Evolutionary conservation across 139 green algal genomes (phyloP), one percentile per base, ranked within the genome.

Genomic region (Ettlia oleoabundans): DNA sequence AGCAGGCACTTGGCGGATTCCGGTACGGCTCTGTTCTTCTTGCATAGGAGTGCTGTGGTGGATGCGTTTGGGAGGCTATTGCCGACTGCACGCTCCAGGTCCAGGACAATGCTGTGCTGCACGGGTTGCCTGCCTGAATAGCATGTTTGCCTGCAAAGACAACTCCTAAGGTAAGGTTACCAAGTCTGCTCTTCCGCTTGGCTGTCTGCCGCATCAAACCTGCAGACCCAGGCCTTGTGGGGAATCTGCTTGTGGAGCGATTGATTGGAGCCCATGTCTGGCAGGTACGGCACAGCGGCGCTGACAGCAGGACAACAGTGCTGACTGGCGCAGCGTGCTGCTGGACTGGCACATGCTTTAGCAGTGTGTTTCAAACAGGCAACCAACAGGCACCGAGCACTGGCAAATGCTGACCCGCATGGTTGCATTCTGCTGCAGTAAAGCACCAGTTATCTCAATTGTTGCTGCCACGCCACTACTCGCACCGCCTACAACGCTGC

Each of bases 171-270:
- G n/a, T n/a, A n/a, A n/a, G n/a, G n/a, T n/a, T n/a, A n/a, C n/a
- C n/a, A n/a, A n/a, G n/a, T n/a, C n/a, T n/a, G n/a, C n/a, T n/a
- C n/a, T n/a, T n/a, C n/a, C n/a, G n/a, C n/a, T n/a, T n/a, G n/a
- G n/a, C n/a, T n/a, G n/a, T n/a, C n/a, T n/a, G n/a, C n/a, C n/a
- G n/a, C n/a, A n/a, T n/a, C n/a, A n/a, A n/a, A n/a, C n/a, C 9
- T 74, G 26, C 53, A 1, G 96, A 99, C 78, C 96, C 96, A 0
- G 96, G 96, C 1, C 88, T 99, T 41, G 87, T 90, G 1, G 96
- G 96, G 52, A 99, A 99, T 86, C 86, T 99, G 82, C 87, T 99
- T 42, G 89, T 98, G 53, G 93, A 97, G 76, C 87, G 96, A 15
- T 75, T 98, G 78, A 88, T 92, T 40, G 95, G 95, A 4, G 93